These are phyloP conservation scores for Megacollybia platyphylla DNA, from an alignment of 1,284 basidiomycete genomes.

Conservation along the genomic window DNA sequence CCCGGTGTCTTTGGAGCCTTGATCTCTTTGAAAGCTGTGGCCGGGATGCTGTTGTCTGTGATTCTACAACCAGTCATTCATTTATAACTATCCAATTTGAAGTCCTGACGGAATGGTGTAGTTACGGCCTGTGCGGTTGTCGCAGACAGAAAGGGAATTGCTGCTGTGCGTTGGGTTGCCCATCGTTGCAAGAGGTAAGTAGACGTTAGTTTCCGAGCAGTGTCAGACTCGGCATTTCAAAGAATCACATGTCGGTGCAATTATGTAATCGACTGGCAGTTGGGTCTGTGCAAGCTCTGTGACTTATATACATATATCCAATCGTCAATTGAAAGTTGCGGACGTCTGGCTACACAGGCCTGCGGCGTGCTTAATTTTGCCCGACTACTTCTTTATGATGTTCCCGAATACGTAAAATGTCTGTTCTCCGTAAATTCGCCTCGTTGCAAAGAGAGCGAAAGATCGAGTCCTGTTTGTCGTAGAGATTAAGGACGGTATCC, in stretches of 20 bases:
- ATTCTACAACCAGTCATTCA: slow-evolving; percentile 35
- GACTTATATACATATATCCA: too few species aligned
- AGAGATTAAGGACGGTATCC: slow-evolving; percentile 69
- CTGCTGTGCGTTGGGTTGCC: slow-evolving; percentile 25
- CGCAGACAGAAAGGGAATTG: slow-evolving; percentile 55
- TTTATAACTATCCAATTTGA: not conserved
- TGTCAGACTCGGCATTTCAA: too few species aligned
- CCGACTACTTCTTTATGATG: too few species aligned
- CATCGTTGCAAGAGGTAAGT: slow-evolving; percentile 20
- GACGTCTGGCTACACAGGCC: too few species aligned
- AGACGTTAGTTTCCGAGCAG: too few species aligned
- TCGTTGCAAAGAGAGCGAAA: slow-evolving; percentile 71
- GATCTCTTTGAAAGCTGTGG: slow-evolving; percentile 72
- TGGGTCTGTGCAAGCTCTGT: too few species aligned
- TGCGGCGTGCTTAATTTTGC: too few species aligned
- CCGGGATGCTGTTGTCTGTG: slow-evolving; percentile 61
- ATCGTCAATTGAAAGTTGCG: too few species aligned
- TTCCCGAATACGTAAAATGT: slow-evolving; percentile 7
- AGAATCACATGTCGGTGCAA: too few species aligned
- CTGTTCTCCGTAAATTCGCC: slow-evolving; percentile 32
- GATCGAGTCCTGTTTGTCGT: slow-evolving; percentile 53
- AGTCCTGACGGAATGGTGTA: slow-evolving; percentile 59
- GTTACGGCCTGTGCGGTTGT: slow-evolving; percentile 77
- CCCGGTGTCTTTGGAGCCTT: slow-evolving; percentile 39
- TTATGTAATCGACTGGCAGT: too few species aligned